Evolutionary conservation across 768 basidiomycete species (phyloP), one percentile per base, ranked within the genome.

Genomic region (Tricholomella constricta): DNA sequence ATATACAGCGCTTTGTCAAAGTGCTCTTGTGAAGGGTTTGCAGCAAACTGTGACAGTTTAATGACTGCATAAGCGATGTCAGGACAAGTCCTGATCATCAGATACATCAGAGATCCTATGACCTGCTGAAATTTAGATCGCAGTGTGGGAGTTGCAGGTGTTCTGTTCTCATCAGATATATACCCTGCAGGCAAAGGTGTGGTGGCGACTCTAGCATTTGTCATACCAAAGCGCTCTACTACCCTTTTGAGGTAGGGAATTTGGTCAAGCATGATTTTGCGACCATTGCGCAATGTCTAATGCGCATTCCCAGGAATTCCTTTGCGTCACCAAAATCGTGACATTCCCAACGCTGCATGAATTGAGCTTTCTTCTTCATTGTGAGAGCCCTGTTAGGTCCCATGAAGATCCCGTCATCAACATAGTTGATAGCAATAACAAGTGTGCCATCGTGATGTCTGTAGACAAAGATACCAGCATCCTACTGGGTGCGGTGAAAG

Each of bases 21-120:
- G 52, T 68, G 64, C 4, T 48, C 56, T 38, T 50, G 52, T 1
- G 55, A 35, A 8, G 72, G 70, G 35, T 71, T 66, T n/a, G n/a
- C n/a, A n/a, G n/a, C n/a, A n/a, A n/a, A n/a, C n/a, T n/a, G n/a
- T n/a, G n/a, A n/a, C n/a, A n/a, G n/a, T n/a, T n/a, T n/a, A n/a
- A n/a, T n/a, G n/a, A n/a, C n/a, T n/a, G n/a, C n/a, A n/a, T n/a
- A n/a, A n/a, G n/a, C n/a, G n/a, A n/a, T n/a, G n/a, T n/a, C n/a
- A n/a, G n/a, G n/a, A n/a, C n/a, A n/a, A n/a, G n/a, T n/a, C n/a
- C n/a, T n/a, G n/a, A n/a, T n/a, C n/a, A n/a, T n/a, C n/a, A n/a
- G n/a, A n/a, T n/a, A n/a, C n/a, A n/a, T n/a, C n/a, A n/a, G n/a
- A n/a, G n/a, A n/a, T n/a, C n/a, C n/a, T n/a, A n/a, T 54, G 2